Percentiles rank a stretch among this genome's conserved stretches.
Evolutionary conservation across 2,329 filamentous ascomycete genomes (phyloP).

Genomic region (Erysiphe pisi): DNA sequence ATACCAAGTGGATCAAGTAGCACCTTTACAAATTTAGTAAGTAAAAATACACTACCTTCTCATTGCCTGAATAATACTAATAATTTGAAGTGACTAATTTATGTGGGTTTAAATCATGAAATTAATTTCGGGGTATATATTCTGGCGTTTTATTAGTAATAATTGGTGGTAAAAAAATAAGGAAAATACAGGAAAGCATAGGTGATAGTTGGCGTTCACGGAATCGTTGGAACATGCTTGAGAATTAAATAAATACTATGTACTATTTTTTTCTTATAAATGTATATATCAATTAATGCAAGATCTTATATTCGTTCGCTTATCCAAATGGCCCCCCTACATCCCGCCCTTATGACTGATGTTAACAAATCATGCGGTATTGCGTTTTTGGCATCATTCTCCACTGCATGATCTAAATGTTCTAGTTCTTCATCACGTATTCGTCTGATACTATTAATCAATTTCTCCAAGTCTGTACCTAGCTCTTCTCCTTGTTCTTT

Average conservation of each 20-base stretch:
- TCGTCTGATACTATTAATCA: conserved; percentile 63
- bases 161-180: not conserved
- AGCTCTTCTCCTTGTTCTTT: conserved; percentile 67
- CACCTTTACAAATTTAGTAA: conserved; percentile 95
- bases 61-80: not conserved
- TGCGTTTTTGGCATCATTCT: conserved; percentile 84
- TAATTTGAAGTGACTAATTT: not conserved
- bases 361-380: conserved; percentile 82
- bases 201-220: too few relatives aligned
- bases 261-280: not conserved
- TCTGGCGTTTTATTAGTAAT: not conserved
- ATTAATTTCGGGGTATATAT: too few relatives aligned
- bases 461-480: conserved; percentile 61
- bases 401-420: conserved; percentile 88
- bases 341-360: conserved; percentile 77
- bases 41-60: conserved; percentile 37
- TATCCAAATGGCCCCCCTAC: conserved; percentile 84
- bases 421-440: conserved; percentile 95
- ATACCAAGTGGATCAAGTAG: conserved; percentile 91
- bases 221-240: too few relatives aligned
- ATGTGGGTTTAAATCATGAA: not conserved
- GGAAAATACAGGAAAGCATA: not conserved
- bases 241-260: too few relatives aligned
- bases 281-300: not conserved
- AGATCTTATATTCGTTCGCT: conserved; percentile 56